Base-by-base conservation (phyloP, 1,284 basidiomycete genomes). In the Stereum hirsutum region DNA sequence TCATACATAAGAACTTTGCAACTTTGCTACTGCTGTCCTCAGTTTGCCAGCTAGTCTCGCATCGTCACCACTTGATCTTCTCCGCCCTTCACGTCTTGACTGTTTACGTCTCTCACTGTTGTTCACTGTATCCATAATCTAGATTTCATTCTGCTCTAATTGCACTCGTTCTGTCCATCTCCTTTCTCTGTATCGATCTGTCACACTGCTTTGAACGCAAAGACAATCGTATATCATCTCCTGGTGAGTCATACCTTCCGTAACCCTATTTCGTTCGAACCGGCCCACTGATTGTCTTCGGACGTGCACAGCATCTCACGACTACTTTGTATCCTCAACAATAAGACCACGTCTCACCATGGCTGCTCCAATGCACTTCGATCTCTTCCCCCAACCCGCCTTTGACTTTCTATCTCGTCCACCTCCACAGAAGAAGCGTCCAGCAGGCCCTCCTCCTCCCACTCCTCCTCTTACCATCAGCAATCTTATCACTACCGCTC, bases 401-500 rank as follows among this genome's bases (percentile, higher is more conserved):
- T 46, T 42, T 41, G 43, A 44, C 14, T 51, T 50, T 20, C 46
- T 50, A 21, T 17, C 46, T 6, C 39, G 38, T 24, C 41, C 69
- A 41, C 49, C 67, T 39, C 44, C 64, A 12, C 61, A 61, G 39
- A 70, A 65, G 46, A 50, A 46, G 33, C 52, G 52, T 5, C 49
- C 52, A 2, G 21, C 40, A 3, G 49, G 50, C 39, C 49, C 54
- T 1, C 51, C 50, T 12, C 58, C 57, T 15, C 38, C 57, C 27
- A 38, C 43, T 1, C 52, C 59, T 10, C 49, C 53, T 8, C 48
- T 53, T 10, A 47, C 47, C 20, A 41, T 52, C 30, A 20, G 46
- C 27, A 7, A 31, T 17, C 25, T 46, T 30, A 30, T 30, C 28
- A 19, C 33, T 11, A 35, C 33, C 8, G 15, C 33, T 5, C 15